Conservation (phyloP, 1,284 basidiomycete genomes). For the Golubevia sp. region DNA sequence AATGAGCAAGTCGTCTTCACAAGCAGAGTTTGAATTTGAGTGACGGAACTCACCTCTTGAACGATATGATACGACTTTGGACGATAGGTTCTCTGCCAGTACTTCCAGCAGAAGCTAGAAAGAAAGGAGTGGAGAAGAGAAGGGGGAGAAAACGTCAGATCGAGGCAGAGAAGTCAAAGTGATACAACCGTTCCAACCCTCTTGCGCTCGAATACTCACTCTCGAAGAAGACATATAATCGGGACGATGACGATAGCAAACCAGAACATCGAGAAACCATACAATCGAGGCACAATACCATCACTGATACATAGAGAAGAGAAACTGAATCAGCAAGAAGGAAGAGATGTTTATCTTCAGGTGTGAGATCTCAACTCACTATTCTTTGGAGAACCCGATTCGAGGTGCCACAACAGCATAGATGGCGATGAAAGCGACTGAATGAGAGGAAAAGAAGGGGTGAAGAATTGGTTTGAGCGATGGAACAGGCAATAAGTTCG, state of each 20-base stretch:
- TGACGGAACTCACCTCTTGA: constrained; percentile 71
- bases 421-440: constrained; percentile 84
- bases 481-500: too few relatives aligned
- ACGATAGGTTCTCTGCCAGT: constrained; percentile 73
- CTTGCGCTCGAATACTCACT: constrained; percentile 67
- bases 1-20: not conserved
- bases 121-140: not conserved
- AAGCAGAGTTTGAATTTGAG: not conserved
- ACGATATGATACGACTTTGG: constrained; percentile 95
- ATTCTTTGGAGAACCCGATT: constrained; percentile 88
- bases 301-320: constrained; percentile 13
- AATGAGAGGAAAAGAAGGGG: not conserved
- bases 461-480: too few relatives aligned
- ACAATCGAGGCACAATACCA: constrained; percentile 83
- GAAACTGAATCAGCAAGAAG: not conserved
- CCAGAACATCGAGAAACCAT: constrained; percentile 86
- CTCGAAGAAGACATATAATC: constrained; percentile 81
- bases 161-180: constrained; percentile 3
- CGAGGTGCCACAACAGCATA: constrained; percentile 85
- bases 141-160: not conserved
- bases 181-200: constrained; percentile 84
- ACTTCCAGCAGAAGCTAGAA: constrained; percentile 41
- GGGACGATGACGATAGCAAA: constrained; percentile 87
- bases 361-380: constrained; percentile 59
- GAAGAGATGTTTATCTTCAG: not conserved